Conservation (phyloP, 108 stramenopile species). For the Pelagomonas calceolata region DNA sequence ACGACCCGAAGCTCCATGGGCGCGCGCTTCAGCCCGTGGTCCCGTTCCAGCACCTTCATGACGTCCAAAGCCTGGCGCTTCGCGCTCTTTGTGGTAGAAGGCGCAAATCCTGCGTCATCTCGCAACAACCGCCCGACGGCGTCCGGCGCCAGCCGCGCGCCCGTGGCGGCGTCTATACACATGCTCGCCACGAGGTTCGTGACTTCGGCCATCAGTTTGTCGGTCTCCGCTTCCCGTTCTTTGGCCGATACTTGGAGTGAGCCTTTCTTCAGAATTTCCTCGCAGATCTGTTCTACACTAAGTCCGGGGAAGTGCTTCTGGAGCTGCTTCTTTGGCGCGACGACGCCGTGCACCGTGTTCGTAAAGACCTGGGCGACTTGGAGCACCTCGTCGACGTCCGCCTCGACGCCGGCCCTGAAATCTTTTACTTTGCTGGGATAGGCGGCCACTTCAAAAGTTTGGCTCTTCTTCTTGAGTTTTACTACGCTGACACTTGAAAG, state of each 20-base stretch:
- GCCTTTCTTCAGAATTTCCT: constrained; percentile 69
- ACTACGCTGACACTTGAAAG: constrained; percentile 96
- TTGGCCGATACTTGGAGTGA: constrained; percentile 80
- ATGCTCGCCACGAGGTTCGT: constrained; percentile 81
- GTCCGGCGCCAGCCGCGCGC: too few relatives aligned
- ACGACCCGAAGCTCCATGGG: neutral
- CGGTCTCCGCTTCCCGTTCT: constrained; percentile 65
- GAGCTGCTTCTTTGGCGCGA: constrained; percentile 72
- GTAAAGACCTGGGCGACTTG: constrained; percentile 89
- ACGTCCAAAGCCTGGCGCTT: neutral
- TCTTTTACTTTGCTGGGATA: constrained; percentile 95
- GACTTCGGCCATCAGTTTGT: constrained; percentile 67
- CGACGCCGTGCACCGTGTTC: constrained; percentile 89
- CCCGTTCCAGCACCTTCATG: neutral
- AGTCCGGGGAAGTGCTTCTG: constrained; percentile 70
- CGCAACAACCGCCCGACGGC: too few relatives aligned
- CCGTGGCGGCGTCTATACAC: constrained; percentile 65
- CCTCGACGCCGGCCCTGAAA: constrained; percentile 90
- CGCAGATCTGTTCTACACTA: constrained; percentile 62
- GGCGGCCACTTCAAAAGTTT: constrained; percentile 96
- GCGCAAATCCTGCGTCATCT: neutral
- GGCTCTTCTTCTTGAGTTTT: constrained; percentile 63
- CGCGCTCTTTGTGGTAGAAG: neutral
- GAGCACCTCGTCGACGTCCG: constrained; percentile 90
- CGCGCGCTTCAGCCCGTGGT: neutral